Evolutionary conservation across 2,329 filamentous ascomycete species (phyloP), one percentile per base, ranked within the genome.

Genomic region (Stylonectria norvegica): DNA sequence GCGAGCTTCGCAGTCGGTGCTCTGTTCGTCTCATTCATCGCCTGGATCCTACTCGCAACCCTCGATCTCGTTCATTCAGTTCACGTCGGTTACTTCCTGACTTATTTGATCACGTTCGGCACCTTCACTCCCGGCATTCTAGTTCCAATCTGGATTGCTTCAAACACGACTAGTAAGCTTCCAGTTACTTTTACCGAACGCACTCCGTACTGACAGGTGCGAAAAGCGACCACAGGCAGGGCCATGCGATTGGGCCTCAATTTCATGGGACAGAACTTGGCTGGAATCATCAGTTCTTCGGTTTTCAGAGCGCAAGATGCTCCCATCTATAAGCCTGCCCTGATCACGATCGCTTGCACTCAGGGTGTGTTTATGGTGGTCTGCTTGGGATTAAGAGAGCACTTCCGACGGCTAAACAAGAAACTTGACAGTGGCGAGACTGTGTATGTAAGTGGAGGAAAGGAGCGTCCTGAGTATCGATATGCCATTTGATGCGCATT

Each of bases 71-170:
- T 48, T 5, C 36, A 48, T 5, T 33, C 44, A 18, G 38, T 49
- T 2, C 40, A 44, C 17, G 49, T 53, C 16, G 51, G 51, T 14
- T 56, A 56, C 40, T 56, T 56, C 34, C 42, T 48, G 14, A 53
- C 50, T 5, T 56, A 52, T 18, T 43, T 56, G 9, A 40, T 57
- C 36, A 47, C 47, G 2, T 53, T 51, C 28, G 48, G 41, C 8
- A 53, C 47, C 9, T 55, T 56, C 30, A 52, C 48, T 10, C 48
- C 53, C 14, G 33, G 37, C 17, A 40, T 40, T 25, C 19, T 44
- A 16, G 20, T 43, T 9, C 41, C 44, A 6, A 40, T 45, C 5
- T 47, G 40, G 40, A 34, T 47, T 4, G 19, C 36, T 11, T 43
- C 40, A 7, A 47, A 40, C 20, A 42, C 40, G 3, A 38, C 45